Conservation (phyloP, 177 flowering plant genomes). For the Tripterygium wilfordii region DNA sequence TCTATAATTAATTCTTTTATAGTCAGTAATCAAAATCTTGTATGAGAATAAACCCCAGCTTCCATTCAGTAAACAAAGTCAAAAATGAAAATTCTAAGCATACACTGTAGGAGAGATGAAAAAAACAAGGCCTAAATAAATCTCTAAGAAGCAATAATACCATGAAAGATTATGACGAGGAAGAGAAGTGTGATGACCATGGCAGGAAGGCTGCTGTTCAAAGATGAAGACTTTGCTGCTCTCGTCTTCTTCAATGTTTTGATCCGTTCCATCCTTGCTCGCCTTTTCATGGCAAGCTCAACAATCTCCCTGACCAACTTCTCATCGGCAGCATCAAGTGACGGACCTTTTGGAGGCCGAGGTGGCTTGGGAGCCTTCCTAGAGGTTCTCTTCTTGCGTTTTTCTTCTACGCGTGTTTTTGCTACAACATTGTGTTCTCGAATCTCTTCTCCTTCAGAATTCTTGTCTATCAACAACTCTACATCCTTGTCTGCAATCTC, state of each 20-base stretch:
- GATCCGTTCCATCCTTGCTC: conserved; percentile 35
- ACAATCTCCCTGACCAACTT: conserved; percentile 40
- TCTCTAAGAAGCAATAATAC: conserved; percentile 16
- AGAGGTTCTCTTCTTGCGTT: conserved; percentile 17
- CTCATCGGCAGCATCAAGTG: conserved; percentile 35
- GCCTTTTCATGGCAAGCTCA: conserved; percentile 48
- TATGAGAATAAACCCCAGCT: too few relatives aligned
- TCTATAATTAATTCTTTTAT: too few relatives aligned
- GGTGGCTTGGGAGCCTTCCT: conserved; percentile 47
- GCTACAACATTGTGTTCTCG: conserved; percentile 8
- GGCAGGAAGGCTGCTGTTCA: conserved; percentile 25
- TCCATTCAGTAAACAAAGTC: too few relatives aligned
- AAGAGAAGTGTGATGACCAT: conserved; percentile 38
- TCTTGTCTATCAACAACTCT: conserved; percentile 12
- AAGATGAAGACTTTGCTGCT: conserved; percentile 31
- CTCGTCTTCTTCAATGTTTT: conserved; percentile 37
- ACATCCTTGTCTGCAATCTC: conserved; percentile 11
- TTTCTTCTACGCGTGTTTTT: conserved; percentile 17
- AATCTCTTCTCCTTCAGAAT: conserved; percentile 14
- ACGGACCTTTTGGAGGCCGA: conserved; percentile 47
- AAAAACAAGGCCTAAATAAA: not conserved
- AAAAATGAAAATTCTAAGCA: not conserved
- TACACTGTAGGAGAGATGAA: not conserved
- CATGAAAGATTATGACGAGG: conserved; percentile 40
- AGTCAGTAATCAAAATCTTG: too few relatives aligned